These are phyloP conservation scores for Paratinospora sagittata DNA, from an alignment of 164 flowering plant genomes.

Conservation along the genomic window DNA sequence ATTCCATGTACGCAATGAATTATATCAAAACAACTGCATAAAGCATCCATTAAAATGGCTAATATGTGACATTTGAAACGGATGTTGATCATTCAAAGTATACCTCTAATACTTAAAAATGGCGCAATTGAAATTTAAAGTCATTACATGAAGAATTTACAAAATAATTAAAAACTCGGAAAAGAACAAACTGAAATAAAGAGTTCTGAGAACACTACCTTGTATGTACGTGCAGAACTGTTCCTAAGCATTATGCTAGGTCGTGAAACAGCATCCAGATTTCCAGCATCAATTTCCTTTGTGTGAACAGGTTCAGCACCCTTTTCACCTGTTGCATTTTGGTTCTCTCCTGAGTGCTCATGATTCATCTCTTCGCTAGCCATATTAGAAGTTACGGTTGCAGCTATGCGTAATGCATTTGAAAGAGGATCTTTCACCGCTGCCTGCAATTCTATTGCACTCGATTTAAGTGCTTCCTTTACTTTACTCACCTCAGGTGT, in stretches of 20 bases:
- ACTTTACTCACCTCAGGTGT: slow-evolving; percentile 34
- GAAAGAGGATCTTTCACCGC: slow-evolving; percentile 71
- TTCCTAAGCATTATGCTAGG: slow-evolving; percentile 50
- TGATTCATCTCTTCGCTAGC: slow-evolving; percentile 8
- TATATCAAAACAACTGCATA: neutral
- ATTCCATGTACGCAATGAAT: neutral
- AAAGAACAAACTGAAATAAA: slow-evolving; percentile 2
- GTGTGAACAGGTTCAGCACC: slow-evolving; percentile 15
- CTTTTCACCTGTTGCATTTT: slow-evolving; percentile 11
- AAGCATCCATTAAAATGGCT: neutral
- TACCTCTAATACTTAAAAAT: neutral
- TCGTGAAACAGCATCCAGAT: slow-evolving; percentile 6
- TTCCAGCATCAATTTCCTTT: slow-evolving; percentile 3
- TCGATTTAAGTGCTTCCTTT: slow-evolving; percentile 41
- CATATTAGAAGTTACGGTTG: slow-evolving; percentile 17
- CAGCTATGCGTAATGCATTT: slow-evolving; percentile 43
- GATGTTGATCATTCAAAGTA: neutral
- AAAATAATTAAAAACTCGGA: neutral
- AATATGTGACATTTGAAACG: neutral
- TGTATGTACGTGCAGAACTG: slow-evolving; percentile 42
- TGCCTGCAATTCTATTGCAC: slow-evolving; percentile 39
- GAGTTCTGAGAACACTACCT: slow-evolving; percentile 33
- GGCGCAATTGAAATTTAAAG: neutral
- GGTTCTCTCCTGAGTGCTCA: slow-evolving; percentile 14
- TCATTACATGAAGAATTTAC: neutral